Conservation (phyloP, 148 eudicot genomes). For the Nepenthes gracilis region DNA sequence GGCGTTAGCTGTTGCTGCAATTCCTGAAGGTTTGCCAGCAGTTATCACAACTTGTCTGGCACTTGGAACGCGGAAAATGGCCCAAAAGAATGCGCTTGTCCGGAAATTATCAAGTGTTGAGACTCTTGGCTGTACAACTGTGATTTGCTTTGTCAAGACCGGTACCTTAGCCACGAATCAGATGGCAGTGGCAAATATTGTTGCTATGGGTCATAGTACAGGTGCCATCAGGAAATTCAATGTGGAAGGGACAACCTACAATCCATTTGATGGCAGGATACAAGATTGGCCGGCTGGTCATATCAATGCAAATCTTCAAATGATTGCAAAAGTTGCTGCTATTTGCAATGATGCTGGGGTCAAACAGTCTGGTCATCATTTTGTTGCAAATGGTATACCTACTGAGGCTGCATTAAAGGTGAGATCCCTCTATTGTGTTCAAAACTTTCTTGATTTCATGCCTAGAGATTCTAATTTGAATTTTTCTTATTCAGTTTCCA, state of each 20-base stretch:
- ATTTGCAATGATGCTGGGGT: constrained; percentile 65
- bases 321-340: constrained; percentile 63
- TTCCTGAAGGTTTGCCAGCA: constrained; percentile 75
- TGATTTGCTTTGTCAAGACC: constrained; percentile 70
- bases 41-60: constrained; percentile 77
- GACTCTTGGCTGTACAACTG: constrained; percentile 76
- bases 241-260: constrained; percentile 67
- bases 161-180: constrained; percentile 82
- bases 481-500: not conserved
- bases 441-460: too few relatives aligned
- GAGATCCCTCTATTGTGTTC: not conserved
- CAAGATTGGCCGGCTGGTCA: constrained; percentile 35
- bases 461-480: constrained; percentile 1
- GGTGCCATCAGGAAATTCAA: constrained; percentile 25
- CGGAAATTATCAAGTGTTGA: constrained; percentile 72
- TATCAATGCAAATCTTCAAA: constrained; percentile 59
- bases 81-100: constrained; percentile 74
- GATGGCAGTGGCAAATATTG: constrained; percentile 65
- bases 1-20: constrained; percentile 77
- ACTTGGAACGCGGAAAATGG: constrained; percentile 74
- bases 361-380: constrained; percentile 46
- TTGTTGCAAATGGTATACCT: constrained; percentile 60
- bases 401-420: constrained; percentile 86
- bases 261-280: constrained; percentile 59
- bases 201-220: constrained; percentile 39